Evolutionary conservation across 305 asterid species (phyloP).

Genomic region (Solanum chacoense): DNA sequence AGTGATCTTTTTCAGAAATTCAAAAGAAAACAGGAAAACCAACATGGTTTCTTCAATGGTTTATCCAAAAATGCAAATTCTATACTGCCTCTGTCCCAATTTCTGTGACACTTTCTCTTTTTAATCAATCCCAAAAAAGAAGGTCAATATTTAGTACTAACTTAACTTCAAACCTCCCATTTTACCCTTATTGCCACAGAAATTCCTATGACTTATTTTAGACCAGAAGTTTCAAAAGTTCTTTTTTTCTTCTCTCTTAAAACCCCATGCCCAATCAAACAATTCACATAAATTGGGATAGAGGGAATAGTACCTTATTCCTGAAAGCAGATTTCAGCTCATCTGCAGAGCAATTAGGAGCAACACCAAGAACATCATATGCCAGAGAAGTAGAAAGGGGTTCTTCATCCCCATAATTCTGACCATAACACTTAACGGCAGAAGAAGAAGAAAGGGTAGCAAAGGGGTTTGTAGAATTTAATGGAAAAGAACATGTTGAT

Average conservation of each 20-base stretch:
- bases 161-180: not conserved
- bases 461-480: not conserved
- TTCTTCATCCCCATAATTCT: slow-evolving; percentile 21
- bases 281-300: not conserved
- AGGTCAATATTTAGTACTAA: not conserved
- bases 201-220: not conserved
- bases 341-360: slow-evolving; percentile 41
- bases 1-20: not conserved
- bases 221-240: not conserved
- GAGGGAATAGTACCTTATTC: slow-evolving; percentile 29
- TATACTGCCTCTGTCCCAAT: not conserved
- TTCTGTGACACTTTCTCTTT: not conserved
- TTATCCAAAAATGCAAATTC: not conserved
- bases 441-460: slow-evolving; percentile 12
- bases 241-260: not conserved
- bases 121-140: not conserved
- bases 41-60: not conserved
- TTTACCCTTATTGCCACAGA: not conserved
- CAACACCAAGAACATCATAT: slow-evolving; percentile 51
- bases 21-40: not conserved
- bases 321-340: slow-evolving; percentile 83
- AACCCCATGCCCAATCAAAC: not conserved
- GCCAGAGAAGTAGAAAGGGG: slow-evolving; percentile 41
- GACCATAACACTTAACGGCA: slow-evolving; percentile 21
- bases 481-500: slow-evolving; percentile 10